A percentile compares a stretch with the other conserved stretches of the same genome.
Conservation (phyloP, 495 filamentous ascomycete species). For the Podospora comata region DNA sequence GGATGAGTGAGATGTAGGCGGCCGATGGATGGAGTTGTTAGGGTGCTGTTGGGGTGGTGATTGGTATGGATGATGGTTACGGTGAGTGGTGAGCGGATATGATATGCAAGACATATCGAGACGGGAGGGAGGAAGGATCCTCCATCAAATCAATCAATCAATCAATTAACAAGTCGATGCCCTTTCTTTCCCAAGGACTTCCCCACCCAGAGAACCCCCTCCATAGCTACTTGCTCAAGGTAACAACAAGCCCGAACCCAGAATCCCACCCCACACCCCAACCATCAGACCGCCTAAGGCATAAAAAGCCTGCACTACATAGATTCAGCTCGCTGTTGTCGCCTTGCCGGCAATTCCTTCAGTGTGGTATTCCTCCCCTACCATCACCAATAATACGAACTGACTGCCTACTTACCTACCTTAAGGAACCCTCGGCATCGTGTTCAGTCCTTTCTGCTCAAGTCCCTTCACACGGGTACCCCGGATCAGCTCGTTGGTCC, state of each 20-base stretch:
- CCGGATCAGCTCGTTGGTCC: neutral
- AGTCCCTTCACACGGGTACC: neutral
- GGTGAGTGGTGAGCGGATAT: too few relatives aligned
- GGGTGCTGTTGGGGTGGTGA: too few relatives aligned
- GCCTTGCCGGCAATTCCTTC: neutral
- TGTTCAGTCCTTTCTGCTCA: neutral
- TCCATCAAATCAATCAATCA: too few relatives aligned
- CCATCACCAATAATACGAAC: neutral
- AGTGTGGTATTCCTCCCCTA: neutral
- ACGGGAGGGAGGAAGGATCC: too few relatives aligned
- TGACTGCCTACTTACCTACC: neutral
- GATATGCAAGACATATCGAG: too few relatives aligned
- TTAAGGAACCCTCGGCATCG: neutral
- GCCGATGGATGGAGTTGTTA: too few relatives aligned
- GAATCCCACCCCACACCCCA: neutral
- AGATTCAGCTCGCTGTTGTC: neutral
- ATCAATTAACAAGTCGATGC: too few relatives aligned
- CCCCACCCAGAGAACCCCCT: too few relatives aligned
- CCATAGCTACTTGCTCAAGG: neutral
- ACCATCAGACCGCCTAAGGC: neutral
- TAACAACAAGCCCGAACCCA: neutral
- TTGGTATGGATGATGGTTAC: too few relatives aligned
- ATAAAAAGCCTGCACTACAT: neutral
- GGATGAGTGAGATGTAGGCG: neutral
- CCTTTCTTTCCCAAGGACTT: too few relatives aligned